Conservation (phyloP, 306 rosid species). For the Hippophae rhamnoides region DNA sequence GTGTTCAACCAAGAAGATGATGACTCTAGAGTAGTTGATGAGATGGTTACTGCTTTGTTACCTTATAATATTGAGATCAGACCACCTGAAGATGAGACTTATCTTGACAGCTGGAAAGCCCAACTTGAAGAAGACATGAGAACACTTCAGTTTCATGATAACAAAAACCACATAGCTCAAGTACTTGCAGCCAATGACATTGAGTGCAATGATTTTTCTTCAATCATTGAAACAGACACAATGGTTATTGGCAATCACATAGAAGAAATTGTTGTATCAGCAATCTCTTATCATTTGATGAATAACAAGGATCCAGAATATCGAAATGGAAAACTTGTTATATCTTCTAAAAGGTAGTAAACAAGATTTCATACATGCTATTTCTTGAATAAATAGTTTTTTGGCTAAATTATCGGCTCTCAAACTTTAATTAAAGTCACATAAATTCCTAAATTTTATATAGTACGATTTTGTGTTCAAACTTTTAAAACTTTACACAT, state of each 20-base stretch:
- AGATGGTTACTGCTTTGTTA: constrained; percentile 45
- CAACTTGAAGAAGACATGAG: constrained; percentile 65
- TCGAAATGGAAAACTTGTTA: constrained; percentile 83
- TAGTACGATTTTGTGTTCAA: too few species aligned
- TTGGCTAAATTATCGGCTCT: too few species aligned
- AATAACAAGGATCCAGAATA: constrained; percentile 57
- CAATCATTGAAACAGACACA: constrained; percentile 59
- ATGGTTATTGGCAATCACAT: constrained; percentile 48
- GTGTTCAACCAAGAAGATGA: constrained; percentile 37
- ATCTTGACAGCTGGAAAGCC: constrained; percentile 50
- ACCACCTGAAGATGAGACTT: constrained; percentile 68
- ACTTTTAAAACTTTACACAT: too few species aligned
- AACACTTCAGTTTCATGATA: constrained; percentile 59
- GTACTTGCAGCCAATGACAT: constrained; percentile 80
- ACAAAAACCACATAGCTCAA: constrained; percentile 79
- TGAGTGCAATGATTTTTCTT: constrained; percentile 66
- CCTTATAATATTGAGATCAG: constrained; percentile 52
- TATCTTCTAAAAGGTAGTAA: constrained; percentile 65
- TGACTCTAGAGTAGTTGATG: constrained; percentile 37
- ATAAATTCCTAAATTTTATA: too few species aligned
- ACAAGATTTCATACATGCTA: not conserved
- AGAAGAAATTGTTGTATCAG: constrained; percentile 76
- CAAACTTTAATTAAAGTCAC: too few species aligned
- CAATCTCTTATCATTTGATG: constrained; percentile 67
- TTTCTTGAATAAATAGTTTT: too few species aligned